Evolutionary conservation across 495 filamentous ascomycete genomes (phyloP), one percentile per base, ranked within the genome.

Genomic region (Opeltia flavorubescens): DNA sequence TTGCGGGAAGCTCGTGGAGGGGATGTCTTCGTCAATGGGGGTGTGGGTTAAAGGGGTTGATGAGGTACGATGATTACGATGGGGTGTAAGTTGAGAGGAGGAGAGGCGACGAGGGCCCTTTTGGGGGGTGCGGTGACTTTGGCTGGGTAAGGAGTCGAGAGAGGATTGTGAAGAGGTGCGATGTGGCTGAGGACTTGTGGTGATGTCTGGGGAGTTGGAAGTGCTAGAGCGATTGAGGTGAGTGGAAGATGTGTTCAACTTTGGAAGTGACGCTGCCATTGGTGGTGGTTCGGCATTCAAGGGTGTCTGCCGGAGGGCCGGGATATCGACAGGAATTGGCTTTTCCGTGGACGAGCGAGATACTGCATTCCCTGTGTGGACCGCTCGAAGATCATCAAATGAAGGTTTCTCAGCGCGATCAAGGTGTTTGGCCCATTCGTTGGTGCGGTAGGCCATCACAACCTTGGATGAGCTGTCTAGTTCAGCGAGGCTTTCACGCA

Each of bases 401-500:
- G 84, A 79, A 21, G 86, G 88, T 3, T 62, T 65, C 15, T 95
- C 89, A 4, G 89, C 89, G 34, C 71, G 63, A 25, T 78, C 75
- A 17, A 94, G 65, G 62, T 95, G 86, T 56, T 95, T 95, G 0
- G 89, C 87, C 89, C 89, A 96, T 65, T 96, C 89, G 53, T 94
- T 94, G 4, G 88, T 95, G 39, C 89, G 77, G 55, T 91, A 95
- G 0, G 80, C 83, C 56, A 83, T 68, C 0, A 86, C 78, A 9
- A 94, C 69, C 44, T 70, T 80, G 1, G 89, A 89, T 25, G 62
- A 44, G 39, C 50, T 45, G 24, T 51, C 48, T 4, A 52, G 55
- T 29, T 41, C 38, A 9, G 38, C 38, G 20, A 41, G 38, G 20
- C 38, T 21, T 5, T 17, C 20, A 6, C 38, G 20, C 17, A 41